phyloP scores from a whole-genome alignment of 495 filamentous ascomycete species.

The Trichoderma virens region DNA sequence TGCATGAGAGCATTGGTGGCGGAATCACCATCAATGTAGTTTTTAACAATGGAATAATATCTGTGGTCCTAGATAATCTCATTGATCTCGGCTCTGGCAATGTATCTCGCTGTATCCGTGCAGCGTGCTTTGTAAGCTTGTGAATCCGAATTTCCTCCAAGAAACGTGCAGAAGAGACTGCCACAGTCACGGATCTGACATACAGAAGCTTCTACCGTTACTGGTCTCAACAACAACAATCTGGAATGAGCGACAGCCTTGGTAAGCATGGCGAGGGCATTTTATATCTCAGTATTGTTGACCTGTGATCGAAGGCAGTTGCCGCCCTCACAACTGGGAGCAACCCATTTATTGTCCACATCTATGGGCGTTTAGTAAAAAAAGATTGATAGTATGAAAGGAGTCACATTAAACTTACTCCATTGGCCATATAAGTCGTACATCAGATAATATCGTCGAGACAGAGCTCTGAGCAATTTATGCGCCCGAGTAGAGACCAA shows the following conservation, averaged over 20 bases:
- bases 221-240: constrained; percentile 31
- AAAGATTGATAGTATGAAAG: not conserved
- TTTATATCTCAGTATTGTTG: constrained; percentile 35
- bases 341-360: not conserved
- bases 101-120: constrained; percentile 24
- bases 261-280: constrained; percentile 40
- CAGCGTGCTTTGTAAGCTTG: constrained; percentile 18
- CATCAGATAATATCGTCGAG: constrained; percentile 21
- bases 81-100: constrained; percentile 29
- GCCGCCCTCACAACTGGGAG: constrained; percentile 26
- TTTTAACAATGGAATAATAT: constrained; percentile 35
- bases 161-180: constrained; percentile 18
- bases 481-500: constrained; percentile 18
- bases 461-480: constrained; percentile 20
- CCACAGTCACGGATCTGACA: constrained; percentile 20
- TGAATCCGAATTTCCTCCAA: constrained; percentile 13
- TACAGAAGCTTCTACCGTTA: constrained; percentile 34
- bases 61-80: constrained; percentile 16
- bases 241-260: constrained; percentile 37
- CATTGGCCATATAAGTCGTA: constrained; percentile 26
- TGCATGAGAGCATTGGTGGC: constrained; percentile 32
- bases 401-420: not conserved
- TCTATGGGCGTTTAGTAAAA: constrained; percentile 1
- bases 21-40: constrained; percentile 24
- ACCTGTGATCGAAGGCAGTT: constrained; percentile 37